These are phyloP conservation scores for Xylaria acuta DNA, from an alignment of 495 filamentous ascomycete species.

Conservation along the genomic window DNA sequence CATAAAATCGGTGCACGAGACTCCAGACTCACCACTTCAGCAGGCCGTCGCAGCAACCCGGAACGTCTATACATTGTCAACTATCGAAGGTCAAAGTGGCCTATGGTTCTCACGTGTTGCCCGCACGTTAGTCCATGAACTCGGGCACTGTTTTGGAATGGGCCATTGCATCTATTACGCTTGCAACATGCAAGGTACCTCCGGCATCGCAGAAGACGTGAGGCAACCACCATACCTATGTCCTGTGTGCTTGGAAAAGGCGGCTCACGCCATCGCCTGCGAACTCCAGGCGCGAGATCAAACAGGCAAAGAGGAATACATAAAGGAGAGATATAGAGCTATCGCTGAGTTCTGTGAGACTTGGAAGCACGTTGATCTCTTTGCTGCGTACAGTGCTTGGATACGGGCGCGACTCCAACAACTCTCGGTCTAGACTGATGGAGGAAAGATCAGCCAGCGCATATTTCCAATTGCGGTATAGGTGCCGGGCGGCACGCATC, in stretches of 20 bases:
- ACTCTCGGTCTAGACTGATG: background rate
- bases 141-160: conserved; percentile 71
- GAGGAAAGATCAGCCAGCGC: background rate
- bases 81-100: conserved; percentile 26
- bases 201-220: conserved; percentile 65
- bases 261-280: conserved; percentile 42
- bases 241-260: conserved; percentile 65
- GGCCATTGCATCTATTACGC: conserved; percentile 74
- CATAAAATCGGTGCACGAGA: background rate
- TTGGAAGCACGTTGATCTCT: conserved; percentile 45
- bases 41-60: conserved; percentile 31
- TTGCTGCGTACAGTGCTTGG: conserved; percentile 52
- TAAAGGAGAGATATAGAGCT: conserved; percentile 49
- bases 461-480: background rate
- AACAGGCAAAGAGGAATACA: conserved; percentile 46
- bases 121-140: conserved; percentile 66
- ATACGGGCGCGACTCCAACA: conserved; percentile 28
- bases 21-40: conserved; percentile 23
- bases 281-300: conserved; percentile 28
- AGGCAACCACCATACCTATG: conserved; percentile 73
- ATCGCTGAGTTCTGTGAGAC: conserved; percentile 53
- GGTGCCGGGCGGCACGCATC: background rate
- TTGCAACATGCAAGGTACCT: conserved; percentile 71
- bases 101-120: conserved; percentile 65
- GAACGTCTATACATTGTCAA: conserved; percentile 11